Evolutionary conservation across 352 stramenopile genomes (phyloP), one percentile per base, ranked within the genome.

Genomic region (Pythium pyrilobum): DNA sequence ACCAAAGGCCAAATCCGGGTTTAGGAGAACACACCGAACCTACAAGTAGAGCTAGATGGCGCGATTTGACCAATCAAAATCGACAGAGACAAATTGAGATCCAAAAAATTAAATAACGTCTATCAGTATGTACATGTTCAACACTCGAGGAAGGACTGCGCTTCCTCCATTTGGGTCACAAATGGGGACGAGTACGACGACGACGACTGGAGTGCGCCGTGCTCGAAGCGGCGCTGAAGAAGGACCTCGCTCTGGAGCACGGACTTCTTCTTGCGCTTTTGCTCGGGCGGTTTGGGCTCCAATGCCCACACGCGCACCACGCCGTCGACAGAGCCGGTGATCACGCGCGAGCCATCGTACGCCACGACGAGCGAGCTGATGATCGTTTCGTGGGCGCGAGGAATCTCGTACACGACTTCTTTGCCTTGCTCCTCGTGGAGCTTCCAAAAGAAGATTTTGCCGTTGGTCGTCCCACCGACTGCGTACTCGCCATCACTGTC

Each of bases 401-500:
- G 64, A 20, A 90, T 82, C 28, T 85, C 69, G 39, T 73, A 87
- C 10, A 88, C 56, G n/a, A 81, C 37, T 25, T 82, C 73, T 1
- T 66, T 69, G 8, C 69, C 77, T 31, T 42, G 24, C 9, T 55
- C 34, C 7, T 74, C 60, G 39, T 77, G 67, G 16, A 89, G 42
- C 44, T 85, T 81, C 81, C 79, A 90, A 51, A 89, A 87, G 16
- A 87, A 66, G 24, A 89, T 52, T 23, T 67, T 70, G 16, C 78
- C 81, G 25, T 72, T 72, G 1, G 75, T 82, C 6, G 77, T 88
- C 16, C 81, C 77, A 5, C 78, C 81, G 4, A 92, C 70, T 2
- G 78, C 81, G 34, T 81, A 89, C 33, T 74, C 70, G 5, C 81
- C 81, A 48, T 92, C 77, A 18, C 75, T 89, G 23, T 86, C 78